Evolutionary conservation across 2,329 filamentous ascomycete species (phyloP).

Genomic region (Penicillium sp.): DNA sequence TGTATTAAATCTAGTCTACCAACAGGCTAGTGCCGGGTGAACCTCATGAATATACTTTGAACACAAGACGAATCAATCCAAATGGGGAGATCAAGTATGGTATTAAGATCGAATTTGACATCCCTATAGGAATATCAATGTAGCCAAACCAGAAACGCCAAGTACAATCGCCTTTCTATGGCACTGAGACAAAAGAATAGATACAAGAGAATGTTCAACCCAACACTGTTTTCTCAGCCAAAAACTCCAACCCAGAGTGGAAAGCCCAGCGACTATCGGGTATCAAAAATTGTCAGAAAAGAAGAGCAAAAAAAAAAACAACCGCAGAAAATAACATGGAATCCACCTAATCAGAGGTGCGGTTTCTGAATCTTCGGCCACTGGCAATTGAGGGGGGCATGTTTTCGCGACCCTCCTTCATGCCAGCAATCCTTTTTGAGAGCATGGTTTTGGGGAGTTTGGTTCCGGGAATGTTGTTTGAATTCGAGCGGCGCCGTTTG

Average conservation of each 20-base stretch:
- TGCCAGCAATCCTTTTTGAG: constrained; percentile 41
- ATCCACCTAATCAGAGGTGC: constrained; percentile 26
- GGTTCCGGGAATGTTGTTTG: constrained; percentile 29
- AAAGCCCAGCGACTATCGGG: constrained; percentile 25
- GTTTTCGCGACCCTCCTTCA: constrained; percentile 50
- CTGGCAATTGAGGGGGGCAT: constrained; percentile 30
- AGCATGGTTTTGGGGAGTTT: constrained; percentile 47
- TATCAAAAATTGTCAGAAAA: constrained; percentile 22
- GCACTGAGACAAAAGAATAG: constrained; percentile 11
- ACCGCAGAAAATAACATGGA: constrained; percentile 1
- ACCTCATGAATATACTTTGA: not conserved
- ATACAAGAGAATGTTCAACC: constrained; percentile 14
- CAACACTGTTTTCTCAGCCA: constrained; percentile 18
- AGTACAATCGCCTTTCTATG: constrained; percentile 7
- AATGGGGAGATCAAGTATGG: not conserved
- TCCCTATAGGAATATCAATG: constrained; percentile 1
- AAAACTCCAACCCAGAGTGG: constrained; percentile 20
- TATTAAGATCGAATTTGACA: constrained; percentile 7
- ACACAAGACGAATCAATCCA: not conserved
- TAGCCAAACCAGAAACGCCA: constrained; percentile 3
- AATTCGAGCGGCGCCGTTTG: constrained; percentile 34
- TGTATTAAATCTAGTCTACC: not conserved
- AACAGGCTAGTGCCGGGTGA: not conserved
- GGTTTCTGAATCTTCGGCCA: constrained; percentile 34
- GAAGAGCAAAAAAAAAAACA: constrained; percentile 4